Base-by-base conservation (phyloP, 495 filamentous ascomycete species). In the Trichoderma erinaceum region DNA sequence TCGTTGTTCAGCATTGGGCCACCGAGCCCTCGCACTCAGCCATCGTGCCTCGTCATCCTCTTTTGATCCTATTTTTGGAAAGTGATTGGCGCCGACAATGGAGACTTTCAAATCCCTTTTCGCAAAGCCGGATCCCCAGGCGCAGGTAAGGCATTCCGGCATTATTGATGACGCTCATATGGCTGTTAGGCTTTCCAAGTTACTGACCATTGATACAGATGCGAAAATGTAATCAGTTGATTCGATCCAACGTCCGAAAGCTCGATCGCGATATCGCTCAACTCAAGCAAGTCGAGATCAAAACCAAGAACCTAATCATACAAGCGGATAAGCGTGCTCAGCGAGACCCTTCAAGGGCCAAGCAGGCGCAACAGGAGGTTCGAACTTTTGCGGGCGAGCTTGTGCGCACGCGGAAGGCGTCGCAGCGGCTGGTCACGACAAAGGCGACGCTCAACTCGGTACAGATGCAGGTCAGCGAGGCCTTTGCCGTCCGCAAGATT, bases 401-500 rank as follows among this genome's bases (percentile, higher is more conserved):
- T 61, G 85, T 99, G 67, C 87, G 91, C 41, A 86, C 90, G 69
- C 90, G 95, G 64, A 90, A 89, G 71, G 88, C 92, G 67, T 83
- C 82, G 12, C 77, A 82, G 27, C 88, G 95, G 23, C 82, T 99
- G 23, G 80, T 85, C 43, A 98, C 96, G 1, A 89, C 86, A 69
- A 93, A 93, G 73, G 96, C 95, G 7, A 95, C 97, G 79, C 85
- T 99, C 21, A 88, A 90, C 78, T 92, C 89, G 75, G 96, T 99
- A 67, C 88, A 93, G 72, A 97, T 97, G 96, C 96, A 98, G 78
- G 96, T 99, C 70, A 92, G 91, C 73, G 94, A 98, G 79, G 94
- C 96, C 2, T 99, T 98, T 74, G 91, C 92, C 6, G 88, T 97
- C 73, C 88, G 93, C 70, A 97, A 96, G 83, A 97, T 98, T 71